Base-by-base conservation (phyloP, 441 rosid genomes). In the Gossypium schwendimanii region DNA sequence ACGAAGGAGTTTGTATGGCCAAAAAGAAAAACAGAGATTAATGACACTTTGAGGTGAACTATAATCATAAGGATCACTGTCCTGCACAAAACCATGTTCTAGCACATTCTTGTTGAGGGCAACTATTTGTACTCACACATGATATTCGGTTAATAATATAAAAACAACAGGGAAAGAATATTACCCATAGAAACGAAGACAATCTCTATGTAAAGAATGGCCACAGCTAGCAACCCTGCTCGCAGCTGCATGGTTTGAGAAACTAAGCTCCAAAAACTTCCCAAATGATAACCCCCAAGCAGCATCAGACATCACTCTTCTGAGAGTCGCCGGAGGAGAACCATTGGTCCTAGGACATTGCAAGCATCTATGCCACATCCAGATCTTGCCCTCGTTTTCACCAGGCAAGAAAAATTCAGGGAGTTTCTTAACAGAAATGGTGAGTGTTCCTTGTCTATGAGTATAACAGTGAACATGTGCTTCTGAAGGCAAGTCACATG, bases 341-440 rank as follows among this genome's bases (percentile, higher is more conserved):
- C 96, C 91, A 26, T 83, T 81, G 66, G 68, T 79, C 71, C 95
- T 86, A 24, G 97, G 96, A 77, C 99, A 96, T 69, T 81, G 87
- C 72, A 96, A 80, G 85, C 99, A 96, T 83, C 98, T 81, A 77
- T 96, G 99, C 99, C 99, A 96, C 99, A 96, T 94, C 99, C 99
- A 96, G 79, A 96, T 91, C 81, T 87, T 96, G 59, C 98, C 98
- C 60, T 89, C 99, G 81, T 76, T 88, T 82, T 93, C 98, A 75
- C 99, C 98, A 11, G 91, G 92, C 77, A 96, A 77, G 66, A 87
- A 83, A 68, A 86, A 71, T 61, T 91, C 96, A 0, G 88, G 82
- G 12, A 93, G 87, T 84, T 91, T 92, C 87, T 87, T 92, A 65
- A 96, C 99, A 75, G 98, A 91, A 83, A 96, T 96, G 0, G 99